Percentiles rank a stretch among this genome's conserved stretches.
These are phyloP conservation scores for Hyaloraphidium curvatum DNA, from an alignment of 192 early-diverging fungal genomes.

Conservation along the genomic window DNA sequence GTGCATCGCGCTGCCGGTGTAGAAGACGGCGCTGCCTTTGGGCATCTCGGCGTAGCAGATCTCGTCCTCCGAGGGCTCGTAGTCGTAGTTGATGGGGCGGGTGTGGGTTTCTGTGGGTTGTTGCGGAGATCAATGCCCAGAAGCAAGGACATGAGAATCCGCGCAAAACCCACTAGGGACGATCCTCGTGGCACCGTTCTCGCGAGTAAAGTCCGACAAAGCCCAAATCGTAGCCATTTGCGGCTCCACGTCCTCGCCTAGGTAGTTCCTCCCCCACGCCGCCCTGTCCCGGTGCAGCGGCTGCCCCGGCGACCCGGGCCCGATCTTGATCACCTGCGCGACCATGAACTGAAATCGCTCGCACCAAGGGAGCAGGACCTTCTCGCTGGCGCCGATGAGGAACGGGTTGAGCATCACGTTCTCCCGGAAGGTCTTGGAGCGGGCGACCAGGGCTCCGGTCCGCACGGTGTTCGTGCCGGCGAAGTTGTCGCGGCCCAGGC, in stretches of 20 bases:
- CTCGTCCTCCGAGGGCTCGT: neutral
- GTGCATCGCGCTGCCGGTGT: neutral
- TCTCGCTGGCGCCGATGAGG: neutral
- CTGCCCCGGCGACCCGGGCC: neutral
- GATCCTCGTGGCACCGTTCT: neutral
- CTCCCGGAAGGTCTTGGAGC: neutral
- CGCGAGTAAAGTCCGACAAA: neutral
- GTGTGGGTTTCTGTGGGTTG: neutral
- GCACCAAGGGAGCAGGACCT: neutral
- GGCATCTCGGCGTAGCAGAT: slow-evolving; percentile 5
- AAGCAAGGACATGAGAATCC: no score
- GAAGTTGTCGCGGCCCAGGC: no score
- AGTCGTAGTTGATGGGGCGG: neutral
- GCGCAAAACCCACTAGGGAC: no score
- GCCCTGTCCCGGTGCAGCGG: neutral
- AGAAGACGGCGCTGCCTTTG: neutral
- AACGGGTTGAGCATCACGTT: neutral
- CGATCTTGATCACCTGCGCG: neutral
- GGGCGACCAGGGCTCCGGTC: neutral
- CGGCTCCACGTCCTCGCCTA: neutral
- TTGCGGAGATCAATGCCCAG: no score
- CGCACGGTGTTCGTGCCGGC: neutral
- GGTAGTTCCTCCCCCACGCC: neutral
- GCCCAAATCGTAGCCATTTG: neutral
- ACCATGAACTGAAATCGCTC: neutral